These are phyloP conservation scores for Didymella exigua DNA, from an alignment of 2,329 filamentous ascomycete genomes.

Conservation along the genomic window DNA sequence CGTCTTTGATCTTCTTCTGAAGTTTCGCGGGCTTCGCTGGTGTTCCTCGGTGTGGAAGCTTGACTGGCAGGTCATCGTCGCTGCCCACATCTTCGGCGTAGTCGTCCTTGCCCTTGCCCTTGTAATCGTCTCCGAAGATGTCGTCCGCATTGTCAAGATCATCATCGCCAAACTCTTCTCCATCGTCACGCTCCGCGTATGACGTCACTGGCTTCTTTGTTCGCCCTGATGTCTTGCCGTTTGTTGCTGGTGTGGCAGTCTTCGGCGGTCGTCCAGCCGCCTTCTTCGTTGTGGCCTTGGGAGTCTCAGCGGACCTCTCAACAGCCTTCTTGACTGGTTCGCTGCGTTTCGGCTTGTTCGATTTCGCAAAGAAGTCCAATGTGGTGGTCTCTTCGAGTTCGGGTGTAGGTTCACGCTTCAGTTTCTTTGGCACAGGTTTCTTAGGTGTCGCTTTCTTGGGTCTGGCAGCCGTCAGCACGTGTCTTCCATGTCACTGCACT, in stretches of 20 bases:
- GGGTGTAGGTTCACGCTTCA: slow-evolving; percentile 55
- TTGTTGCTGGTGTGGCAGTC: slow-evolving; percentile 43
- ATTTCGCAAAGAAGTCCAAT: slow-evolving; percentile 67
- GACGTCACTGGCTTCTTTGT: slow-evolving; percentile 52
- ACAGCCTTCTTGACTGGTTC: slow-evolving; percentile 46
- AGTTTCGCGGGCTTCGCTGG: slow-evolving; percentile 47
- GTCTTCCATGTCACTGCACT: slow-evolving; percentile 10
- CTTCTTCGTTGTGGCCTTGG: slow-evolving; percentile 46
- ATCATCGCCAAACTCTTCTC: slow-evolving; percentile 56
- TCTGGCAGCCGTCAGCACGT: slow-evolving; percentile 36
- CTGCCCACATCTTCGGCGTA: slow-evolving; percentile 65
- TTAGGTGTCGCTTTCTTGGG: slow-evolving; percentile 56
- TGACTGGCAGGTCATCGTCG: slow-evolving; percentile 37
- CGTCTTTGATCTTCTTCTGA: slow-evolving; percentile 54
- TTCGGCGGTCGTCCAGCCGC: slow-evolving; percentile 40
- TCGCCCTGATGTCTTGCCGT: slow-evolving; percentile 45
- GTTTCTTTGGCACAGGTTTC: slow-evolving; percentile 64
- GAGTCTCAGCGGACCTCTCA: slow-evolving; percentile 33
- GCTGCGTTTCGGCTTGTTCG: slow-evolving; percentile 61
- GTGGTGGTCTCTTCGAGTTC: slow-evolving; percentile 64
- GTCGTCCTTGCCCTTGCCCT: slow-evolving; percentile 67
- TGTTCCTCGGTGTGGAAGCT: slow-evolving; percentile 46
- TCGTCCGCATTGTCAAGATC: slow-evolving; percentile 71
- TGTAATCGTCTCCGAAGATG: slow-evolving; percentile 77
- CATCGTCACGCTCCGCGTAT: slow-evolving; percentile 65